Base-by-base conservation (phyloP, 495 filamentous ascomycete genomes). In the Hyaloscypha variabilis region DNA sequence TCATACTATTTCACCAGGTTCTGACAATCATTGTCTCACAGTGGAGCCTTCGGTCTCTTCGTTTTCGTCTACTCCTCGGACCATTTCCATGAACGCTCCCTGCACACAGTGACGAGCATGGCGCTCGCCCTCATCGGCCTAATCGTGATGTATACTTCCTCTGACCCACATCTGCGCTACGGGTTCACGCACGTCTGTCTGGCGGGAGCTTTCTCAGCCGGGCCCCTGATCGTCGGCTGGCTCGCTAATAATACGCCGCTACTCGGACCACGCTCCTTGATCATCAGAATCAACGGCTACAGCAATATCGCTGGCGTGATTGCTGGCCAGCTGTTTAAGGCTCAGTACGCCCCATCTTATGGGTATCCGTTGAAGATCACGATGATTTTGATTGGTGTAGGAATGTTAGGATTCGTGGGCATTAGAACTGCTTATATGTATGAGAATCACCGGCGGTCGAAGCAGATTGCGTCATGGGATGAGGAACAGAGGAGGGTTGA, bases 231-330 rank as follows among this genome's bases (percentile, higher is more conserved):
- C 39, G 39, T 46, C 39, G 39, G 39, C 39, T 46, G 39, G 39
- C 39, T 46, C 10, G 39, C 17, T 17, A 46, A 46, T 17, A 46
- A 46, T 17, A 46, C 39, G 3, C 39, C 39, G 4, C 39, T 46
- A 23, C 51, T 62, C 53, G 65, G 67, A 13, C 54, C 61, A 19
- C 49, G 71, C 29, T 69, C 69, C 3, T 60, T 73, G 6, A 64
- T 72, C 42, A 58, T 73, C 21, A 69, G 71, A 4, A 21, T 72
- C 28, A 78, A 78, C 34, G 76, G 75, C 31, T 77, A 72, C 51
- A 69, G 73, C 1, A 74, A 77, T 62, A 68, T 78, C 34, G 75
- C 74, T 4, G 76, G 76, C 53, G 73, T 75, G 2, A 75, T 78
- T 39, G 76, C 73, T 0, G 70, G 71, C 0, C 75, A 78, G 62